Conservation (phyloP, 305 asterid genomes). For the Solanum hybrid region DNA sequence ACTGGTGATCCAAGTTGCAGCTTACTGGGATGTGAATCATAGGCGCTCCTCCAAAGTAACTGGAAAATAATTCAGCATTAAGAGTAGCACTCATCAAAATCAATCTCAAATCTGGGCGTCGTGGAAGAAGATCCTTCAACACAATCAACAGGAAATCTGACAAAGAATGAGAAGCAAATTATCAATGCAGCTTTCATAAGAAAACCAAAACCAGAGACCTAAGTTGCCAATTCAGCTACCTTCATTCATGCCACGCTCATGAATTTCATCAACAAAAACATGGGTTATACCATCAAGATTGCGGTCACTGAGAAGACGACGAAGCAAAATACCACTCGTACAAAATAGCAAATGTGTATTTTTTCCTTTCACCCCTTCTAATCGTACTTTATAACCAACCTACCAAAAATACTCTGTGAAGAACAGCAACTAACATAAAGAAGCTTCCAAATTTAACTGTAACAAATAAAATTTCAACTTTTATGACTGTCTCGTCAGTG, state of each 20-base stretch:
- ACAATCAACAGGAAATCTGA: conserved; percentile 94
- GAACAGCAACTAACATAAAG: conserved; percentile 25
- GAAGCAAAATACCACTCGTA: conserved; percentile 97
- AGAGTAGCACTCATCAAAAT: conserved; percentile 98
- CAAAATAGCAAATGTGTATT: conserved; percentile 93
- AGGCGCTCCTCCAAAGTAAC: conserved; percentile 83
- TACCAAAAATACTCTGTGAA: conserved; percentile 35
- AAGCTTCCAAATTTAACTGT: conserved; percentile 9
- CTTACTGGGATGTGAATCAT: conserved; percentile 93
- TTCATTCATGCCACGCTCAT: conserved; percentile 99
- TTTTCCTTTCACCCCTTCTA: conserved; percentile 97
- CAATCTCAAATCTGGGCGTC: conserved; percentile 86
- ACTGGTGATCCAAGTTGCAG: conserved; percentile 6
- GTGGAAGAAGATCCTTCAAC: conserved; percentile 94
- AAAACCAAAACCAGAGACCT: conserved; percentile 4
- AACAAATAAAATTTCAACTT: background rate
- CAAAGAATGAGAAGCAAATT: conserved; percentile 24
- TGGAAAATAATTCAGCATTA: conserved; percentile 88
- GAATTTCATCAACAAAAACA: conserved; percentile 97
- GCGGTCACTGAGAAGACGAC: conserved; percentile 89
- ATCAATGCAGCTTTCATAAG: conserved; percentile 17
- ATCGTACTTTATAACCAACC: conserved; percentile 96
- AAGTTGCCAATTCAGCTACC: conserved; percentile 35
- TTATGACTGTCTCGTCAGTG: background rate
- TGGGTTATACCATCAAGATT: conserved; percentile 85